Evolutionary conservation across 108 stramenopile genomes (phyloP), one percentile per base, ranked within the genome.

Genomic region (Cyclotella sp.): DNA sequence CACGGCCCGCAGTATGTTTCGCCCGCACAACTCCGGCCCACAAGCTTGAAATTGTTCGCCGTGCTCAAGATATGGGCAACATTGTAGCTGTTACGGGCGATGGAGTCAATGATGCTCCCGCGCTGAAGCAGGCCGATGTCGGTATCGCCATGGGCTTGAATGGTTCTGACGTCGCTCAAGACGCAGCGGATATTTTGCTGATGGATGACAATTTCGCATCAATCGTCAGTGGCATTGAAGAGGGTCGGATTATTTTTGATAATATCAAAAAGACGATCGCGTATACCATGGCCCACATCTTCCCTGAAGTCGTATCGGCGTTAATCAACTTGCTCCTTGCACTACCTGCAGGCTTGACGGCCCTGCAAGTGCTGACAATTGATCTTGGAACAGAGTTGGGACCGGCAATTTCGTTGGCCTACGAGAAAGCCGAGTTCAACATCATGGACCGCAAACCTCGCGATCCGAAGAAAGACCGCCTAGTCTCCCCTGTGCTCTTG

Each of bases 41-140:
- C 79, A 99, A 99, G 84, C 96, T 93, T 60, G 83, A 93, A 22
- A 82, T 99, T 40, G 98, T 99, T 27, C 72, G 49, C 18, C 78
- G 72, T 13, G 84, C 87, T 34, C 77, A 75, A 40, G 81, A 88
- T 18, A 89, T 84, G 54, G 91, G 91, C 4, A 88, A 95, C 73
- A 97, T 99, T 52, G 98, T 99, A 29, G 97, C 95, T 45, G 98
- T 98, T 6, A 99, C 98, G 14, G 98, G 98, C 34, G 98, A 99
- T 77, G 98, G 98, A 58, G 97, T 97, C 12, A 99, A 99, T 79
- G 98, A 98, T 70, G 95, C 93, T 5, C 98, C 98, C 1, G 98
- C 98, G 3, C 87, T 99, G 41, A 98, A 97, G 84, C 94, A 95
- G 15, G 98, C 98, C 16, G 95, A 99, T 84, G 96, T 99, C 39